These are phyloP conservation scores for Zymoseptoria passerinii DNA, from an alignment of 2,329 filamentous ascomycete species.

Conservation along the genomic window DNA sequence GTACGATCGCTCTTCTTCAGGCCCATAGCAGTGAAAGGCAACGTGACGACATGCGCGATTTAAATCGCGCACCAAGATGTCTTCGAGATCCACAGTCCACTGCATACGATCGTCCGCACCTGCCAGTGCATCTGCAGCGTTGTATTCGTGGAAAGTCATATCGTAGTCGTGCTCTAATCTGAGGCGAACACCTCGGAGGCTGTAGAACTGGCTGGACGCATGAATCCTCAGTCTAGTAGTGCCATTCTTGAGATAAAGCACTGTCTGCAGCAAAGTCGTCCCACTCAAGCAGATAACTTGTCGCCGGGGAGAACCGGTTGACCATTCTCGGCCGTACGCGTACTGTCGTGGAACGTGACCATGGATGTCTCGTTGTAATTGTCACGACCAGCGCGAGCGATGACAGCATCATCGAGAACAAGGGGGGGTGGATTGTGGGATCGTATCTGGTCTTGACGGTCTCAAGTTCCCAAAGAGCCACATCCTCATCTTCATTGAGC, in stretches of 20 bases:
- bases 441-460: background rate
- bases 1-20: background rate
- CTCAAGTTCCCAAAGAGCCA: too few relatives aligned
- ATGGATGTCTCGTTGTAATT: background rate
- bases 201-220: background rate
- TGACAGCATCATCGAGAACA: background rate
- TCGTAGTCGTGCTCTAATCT: slow-evolving; percentile 1
- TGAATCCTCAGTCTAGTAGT: background rate
- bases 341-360: background rate
- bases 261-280: background rate
- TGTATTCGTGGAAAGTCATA: slow-evolving; percentile 4
- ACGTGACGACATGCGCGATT: slow-evolving; percentile 9
- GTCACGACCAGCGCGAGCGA: background rate
- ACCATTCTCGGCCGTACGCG: background rate
- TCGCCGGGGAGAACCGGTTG: background rate
- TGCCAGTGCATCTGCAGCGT: background rate
- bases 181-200: background rate
- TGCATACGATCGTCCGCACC: background rate
- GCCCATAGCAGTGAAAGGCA: background rate
- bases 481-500: background rate
- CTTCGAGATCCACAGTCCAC: slow-evolving; percentile 9
- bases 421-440: background rate
- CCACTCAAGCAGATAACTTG: background rate
- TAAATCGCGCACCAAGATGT: slow-evolving; percentile 7
- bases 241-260: background rate